Evolutionary conservation across 2,329 filamentous ascomycete genomes (phyloP), one percentile per base, ranked within the genome.

Genomic region (Xylaria sp.): DNA sequence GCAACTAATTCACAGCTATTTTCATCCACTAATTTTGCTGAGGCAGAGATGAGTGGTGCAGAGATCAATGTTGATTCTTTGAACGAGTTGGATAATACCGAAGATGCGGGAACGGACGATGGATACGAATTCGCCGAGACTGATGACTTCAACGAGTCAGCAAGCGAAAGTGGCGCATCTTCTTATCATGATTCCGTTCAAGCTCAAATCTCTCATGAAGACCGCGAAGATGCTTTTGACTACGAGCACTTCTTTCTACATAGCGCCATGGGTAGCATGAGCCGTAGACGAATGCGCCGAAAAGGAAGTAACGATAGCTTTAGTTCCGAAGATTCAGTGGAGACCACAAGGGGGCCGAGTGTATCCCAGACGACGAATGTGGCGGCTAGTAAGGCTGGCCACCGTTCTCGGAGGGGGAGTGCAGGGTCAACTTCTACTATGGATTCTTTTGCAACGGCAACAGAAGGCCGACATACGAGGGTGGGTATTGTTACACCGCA

Each of bases 231-330:
- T 80, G 94, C 94, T 0, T 98, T 98, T 76, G 95, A 98, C 79
- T 98, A 98, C 72, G 93, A 97, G 79, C 91, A 97, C 78, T 98
- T 98, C 82, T 97, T 97, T 80, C 85, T 98, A 15, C 94, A 98
- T 79, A 97, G 93, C 73, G 94, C 94, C 12, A 91, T 98, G 87
- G 94, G 94, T 6, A 94, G 87, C 2, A 90, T 94, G 76, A 90
- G 87, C 73, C 83, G 86, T 67, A 83, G 84, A 69, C 81, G 83
- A n/a, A 80, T 86, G 67, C 78, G 77, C 5, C 79, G 82, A 48
- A 80, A 84, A 65, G 80, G 76, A 6, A 89, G 88, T 73, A 80
- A 78, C 51, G 83, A 82, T 59, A 91, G 89, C 75, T 85, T 83
- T 68, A 85, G 82, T 74, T 91, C 89, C 0, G 87, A 88, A 51